These are phyloP conservation scores for Coemansia sp. DNA, from an alignment of 192 early-diverging fungal species.

Conservation along the genomic window DNA sequence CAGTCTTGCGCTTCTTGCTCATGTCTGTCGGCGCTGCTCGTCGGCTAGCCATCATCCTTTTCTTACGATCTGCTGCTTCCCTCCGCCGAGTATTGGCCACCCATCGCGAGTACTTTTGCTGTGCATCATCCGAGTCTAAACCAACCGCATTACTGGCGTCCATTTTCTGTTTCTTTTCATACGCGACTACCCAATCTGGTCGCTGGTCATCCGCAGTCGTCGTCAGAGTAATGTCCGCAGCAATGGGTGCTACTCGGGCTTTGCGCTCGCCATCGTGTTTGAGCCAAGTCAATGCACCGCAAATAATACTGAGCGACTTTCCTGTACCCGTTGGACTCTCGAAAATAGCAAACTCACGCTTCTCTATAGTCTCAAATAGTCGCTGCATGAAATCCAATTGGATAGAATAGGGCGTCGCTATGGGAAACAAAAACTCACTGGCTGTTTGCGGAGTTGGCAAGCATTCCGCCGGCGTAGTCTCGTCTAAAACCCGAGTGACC, in stretches of 20 bases:
- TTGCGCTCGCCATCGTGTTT: constrained; percentile 55
- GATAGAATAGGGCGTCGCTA: constrained; percentile 68
- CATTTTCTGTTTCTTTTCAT: constrained; percentile 12
- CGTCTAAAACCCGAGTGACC: too few relatives aligned
- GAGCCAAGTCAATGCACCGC: constrained; percentile 69
- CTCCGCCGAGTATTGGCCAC: too few relatives aligned
- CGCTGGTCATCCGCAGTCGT: not conserved
- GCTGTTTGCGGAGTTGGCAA: constrained; percentile 30
- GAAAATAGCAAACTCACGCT: too few relatives aligned
- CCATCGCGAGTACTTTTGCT: constrained; percentile 20
- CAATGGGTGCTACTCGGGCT: not conserved
- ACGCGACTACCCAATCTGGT: not conserved
- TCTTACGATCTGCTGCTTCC: too few relatives aligned
- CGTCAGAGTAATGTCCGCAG: not conserved
- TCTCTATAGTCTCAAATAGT: too few relatives aligned
- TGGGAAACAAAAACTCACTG: constrained; percentile 65
- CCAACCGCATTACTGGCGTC: constrained; percentile 5
- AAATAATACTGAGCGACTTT: too few relatives aligned
- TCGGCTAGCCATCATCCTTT: too few relatives aligned
- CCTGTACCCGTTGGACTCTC: too few relatives aligned
- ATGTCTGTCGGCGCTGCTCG: too few relatives aligned
- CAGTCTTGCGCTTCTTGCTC: not conserved
- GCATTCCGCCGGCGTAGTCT: not conserved
- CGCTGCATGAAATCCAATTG: constrained; percentile 65
- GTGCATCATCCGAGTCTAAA: not conserved